These are phyloP conservation scores for Macrocybe gigantea DNA, from an alignment of 768 basidiomycete species.

Conservation along the genomic window DNA sequence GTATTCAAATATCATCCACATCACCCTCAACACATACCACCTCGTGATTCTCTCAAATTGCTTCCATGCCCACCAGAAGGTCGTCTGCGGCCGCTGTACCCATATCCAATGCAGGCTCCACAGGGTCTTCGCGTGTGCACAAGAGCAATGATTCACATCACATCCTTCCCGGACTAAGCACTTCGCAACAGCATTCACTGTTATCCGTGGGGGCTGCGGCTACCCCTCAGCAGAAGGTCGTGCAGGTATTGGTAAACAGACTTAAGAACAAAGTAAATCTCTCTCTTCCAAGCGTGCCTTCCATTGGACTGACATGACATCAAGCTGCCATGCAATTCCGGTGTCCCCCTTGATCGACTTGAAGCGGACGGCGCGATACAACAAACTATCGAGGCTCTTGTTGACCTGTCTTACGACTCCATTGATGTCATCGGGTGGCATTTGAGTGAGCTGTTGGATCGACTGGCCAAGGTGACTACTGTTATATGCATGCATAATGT, in stretches of 20 bases:
- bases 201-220: conserved; percentile 30
- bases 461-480: conserved; percentile 59
- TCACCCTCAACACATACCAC: too few species aligned
- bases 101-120: conserved; percentile 21
- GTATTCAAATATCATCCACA: too few species aligned
- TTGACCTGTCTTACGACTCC: conserved; percentile 73
- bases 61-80: conserved; percentile 45
- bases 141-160: conserved; percentile 62
- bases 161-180: conserved; percentile 15
- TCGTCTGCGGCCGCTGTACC: conserved; percentile 52
- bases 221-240: conserved; percentile 77
- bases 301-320: conserved; percentile 5
- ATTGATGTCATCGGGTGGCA: conserved; percentile 78
- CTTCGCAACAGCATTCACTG: conserved; percentile 25
- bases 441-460: conserved; percentile 72
- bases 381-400: conserved; percentile 71
- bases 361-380: conserved; percentile 73
- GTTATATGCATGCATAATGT: neutral
- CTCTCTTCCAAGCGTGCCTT: conserved; percentile 1
- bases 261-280: conserved; percentile 69
- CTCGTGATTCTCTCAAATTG: conserved; percentile 6
- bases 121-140: conserved; percentile 41
- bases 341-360: conserved; percentile 61
- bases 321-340: conserved; percentile 85
- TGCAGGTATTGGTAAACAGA: conserved; percentile 73